Conservation (phyloP, 495 filamentous ascomycete species). For the Letharia lupina region DNA sequence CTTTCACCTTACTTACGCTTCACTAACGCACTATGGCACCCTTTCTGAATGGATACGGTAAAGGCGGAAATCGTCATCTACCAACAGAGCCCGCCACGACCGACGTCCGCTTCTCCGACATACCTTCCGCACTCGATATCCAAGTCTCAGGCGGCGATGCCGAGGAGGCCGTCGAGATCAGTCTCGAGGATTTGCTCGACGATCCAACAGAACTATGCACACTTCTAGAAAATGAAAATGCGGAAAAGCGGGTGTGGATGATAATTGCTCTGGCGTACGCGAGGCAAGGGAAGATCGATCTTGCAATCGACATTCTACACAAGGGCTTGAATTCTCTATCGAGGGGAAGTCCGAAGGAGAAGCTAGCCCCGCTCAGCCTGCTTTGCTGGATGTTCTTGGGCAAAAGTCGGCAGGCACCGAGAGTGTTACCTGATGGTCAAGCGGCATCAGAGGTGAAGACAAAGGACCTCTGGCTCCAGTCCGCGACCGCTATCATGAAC, state of each 20-base stretch:
- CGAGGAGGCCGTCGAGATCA: constrained; percentile 81
- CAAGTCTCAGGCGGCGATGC: constrained; percentile 71
- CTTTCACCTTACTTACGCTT: constrained; percentile 5
- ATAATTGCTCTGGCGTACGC: constrained; percentile 94
- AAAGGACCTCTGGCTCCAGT: constrained; percentile 86
- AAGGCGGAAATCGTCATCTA: constrained; percentile 43
- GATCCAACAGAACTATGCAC: constrained; percentile 94
- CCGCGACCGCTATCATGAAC: constrained; percentile 83
- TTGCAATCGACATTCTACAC: constrained; percentile 86
- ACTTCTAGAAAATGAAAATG: constrained; percentile 83
- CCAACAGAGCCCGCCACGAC: constrained; percentile 21
- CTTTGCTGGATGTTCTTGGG: constrained; percentile 88
- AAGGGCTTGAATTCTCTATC: constrained; percentile 71
- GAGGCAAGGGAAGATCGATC: constrained; percentile 84
- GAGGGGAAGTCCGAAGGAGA: constrained; percentile 66
- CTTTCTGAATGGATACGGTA: constrained; percentile 45
- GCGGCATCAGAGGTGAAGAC: constrained; percentile 63
- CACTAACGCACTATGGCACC: constrained; percentile 41
- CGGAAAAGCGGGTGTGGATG: constrained; percentile 86
- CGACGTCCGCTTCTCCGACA: constrained; percentile 71
- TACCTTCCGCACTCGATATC: constrained; percentile 82
- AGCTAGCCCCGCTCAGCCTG: constrained; percentile 71
- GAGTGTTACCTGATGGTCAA: constrained; percentile 56
- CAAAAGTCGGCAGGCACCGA: constrained; percentile 86
- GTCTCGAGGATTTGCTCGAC: constrained; percentile 80